A percentile compares a stretch with the other conserved stretches of the same genome.
Conservation (phyloP, 345 rosid genomes). For the Populus alba region DNA sequence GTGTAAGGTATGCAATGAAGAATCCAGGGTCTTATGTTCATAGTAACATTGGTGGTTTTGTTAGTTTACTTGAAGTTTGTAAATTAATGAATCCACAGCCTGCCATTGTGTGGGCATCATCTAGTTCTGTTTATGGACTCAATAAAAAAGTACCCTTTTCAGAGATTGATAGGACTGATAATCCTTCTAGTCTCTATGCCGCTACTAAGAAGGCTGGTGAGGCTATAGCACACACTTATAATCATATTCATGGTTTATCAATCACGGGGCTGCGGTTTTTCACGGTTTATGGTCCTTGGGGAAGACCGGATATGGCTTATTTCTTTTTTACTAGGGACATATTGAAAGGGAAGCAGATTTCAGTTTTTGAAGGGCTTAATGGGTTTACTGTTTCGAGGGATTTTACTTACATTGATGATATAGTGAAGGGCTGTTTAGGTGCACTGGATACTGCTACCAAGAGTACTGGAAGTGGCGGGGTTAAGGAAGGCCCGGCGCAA, state of each 20-base stretch:
- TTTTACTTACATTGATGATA: slow-evolving; percentile 44
- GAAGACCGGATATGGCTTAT: slow-evolving; percentile 56
- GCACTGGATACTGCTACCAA: slow-evolving; percentile 32
- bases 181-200: slow-evolving; percentile 50
- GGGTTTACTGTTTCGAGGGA: slow-evolving; percentile 45
- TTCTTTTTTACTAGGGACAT: slow-evolving; percentile 52
- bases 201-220: slow-evolving; percentile 61
- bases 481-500: slow-evolving; percentile 27
- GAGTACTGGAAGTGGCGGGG: slow-evolving; percentile 36
- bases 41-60: slow-evolving; percentile 51
- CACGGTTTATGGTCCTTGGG: slow-evolving; percentile 57
- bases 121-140: slow-evolving; percentile 55
- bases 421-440: slow-evolving; percentile 35
- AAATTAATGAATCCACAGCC: slow-evolving; percentile 49
- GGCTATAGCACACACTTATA: slow-evolving; percentile 54
- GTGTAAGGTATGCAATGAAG: slow-evolving; percentile 53
- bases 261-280: slow-evolving; percentile 47
- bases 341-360: slow-evolving; percentile 41
- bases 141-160: slow-evolving; percentile 52
- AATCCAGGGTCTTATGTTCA: slow-evolving; percentile 48
- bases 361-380: slow-evolving; percentile 40
- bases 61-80: slow-evolving; percentile 45
- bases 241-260: slow-evolving; percentile 50
- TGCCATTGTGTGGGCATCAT: slow-evolving; percentile 55
- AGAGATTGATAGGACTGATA: slow-evolving; percentile 47